Base-by-base conservation (phyloP, 2,329 filamentous ascomycete species). In the Zalaria sp. region DNA sequence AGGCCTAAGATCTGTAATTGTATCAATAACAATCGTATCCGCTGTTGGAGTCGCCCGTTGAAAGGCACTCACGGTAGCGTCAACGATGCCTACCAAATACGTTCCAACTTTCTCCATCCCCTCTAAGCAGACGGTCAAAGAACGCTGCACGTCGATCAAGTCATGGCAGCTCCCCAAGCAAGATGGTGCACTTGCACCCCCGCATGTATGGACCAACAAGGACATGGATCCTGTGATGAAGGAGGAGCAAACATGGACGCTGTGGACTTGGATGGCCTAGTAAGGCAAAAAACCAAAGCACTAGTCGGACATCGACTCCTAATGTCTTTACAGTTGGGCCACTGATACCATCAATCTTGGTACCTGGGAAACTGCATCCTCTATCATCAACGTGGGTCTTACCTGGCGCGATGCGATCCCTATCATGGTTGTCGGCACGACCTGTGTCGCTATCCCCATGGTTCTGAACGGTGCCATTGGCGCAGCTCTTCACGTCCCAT, bases 381-480 rank as follows among this genome's bases (percentile, higher is more conserved):
- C 65, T 37, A 67, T 72, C 43, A 57, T 71, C 7, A 61, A 66
- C 7, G 62, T 71, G 25, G 72, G 73, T 3, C 59, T 77, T 18
- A 69, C 63, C 41, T 77, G 71, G 43, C 62, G 65, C 38, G 74
- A 78, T 51, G 69, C 69, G 3, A 62, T 74, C 39, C 64, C 59
- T 35, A 76, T 73, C 43, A 66, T 71, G 38, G 67, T 64, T 5
- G 52, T 70, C 5, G 65, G 59, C 5, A 70, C 69, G 54, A 63
- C 70, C 53, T 67, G 71, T 44, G 66, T 73, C 40, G 69, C 68
- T 32, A 63, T 73, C 35, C 72, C 80, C 25, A 79, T 78, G 37
- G 72, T 73, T 10, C 62, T 71, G 7, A 78, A 75, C 48, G 74
- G 45, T n/a, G 67, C 71, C 9, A 65, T 76, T 37, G 65, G 61